These are phyloP conservation scores for Bruguiera gymnorhiza DNA, from an alignment of 345 rosid species.

Conservation along the genomic window DNA sequence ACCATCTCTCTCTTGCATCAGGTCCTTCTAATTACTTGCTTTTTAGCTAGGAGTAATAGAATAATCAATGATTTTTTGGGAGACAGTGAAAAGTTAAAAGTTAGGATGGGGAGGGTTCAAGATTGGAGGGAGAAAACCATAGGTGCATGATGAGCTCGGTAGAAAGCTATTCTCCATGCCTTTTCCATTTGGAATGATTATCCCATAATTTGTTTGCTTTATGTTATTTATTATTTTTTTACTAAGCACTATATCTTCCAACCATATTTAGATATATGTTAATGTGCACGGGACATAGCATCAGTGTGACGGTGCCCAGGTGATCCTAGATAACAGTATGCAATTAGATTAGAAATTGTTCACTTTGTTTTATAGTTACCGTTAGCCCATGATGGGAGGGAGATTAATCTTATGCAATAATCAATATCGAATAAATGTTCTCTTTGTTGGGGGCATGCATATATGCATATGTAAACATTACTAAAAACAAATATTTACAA, in stretches of 20 bases:
- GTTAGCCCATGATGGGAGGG: too few relatives aligned
- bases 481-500: too few relatives aligned
- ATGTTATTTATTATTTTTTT: conserved; percentile 22
- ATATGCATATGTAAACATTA: too few relatives aligned
- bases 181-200: conserved; percentile 65
- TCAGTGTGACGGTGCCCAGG: not conserved
- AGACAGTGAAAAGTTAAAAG: conserved; percentile 31
- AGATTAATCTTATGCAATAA: too few relatives aligned
- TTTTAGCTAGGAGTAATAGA: conserved; percentile 29
- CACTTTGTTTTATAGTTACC: not conserved
- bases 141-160: conserved; percentile 53
- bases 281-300: too few relatives aligned
- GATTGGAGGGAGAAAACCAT: conserved; percentile 21
- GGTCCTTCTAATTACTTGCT: conserved; percentile 26
- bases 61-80: conserved; percentile 29
- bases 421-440: too few relatives aligned
- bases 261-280: conserved; percentile 1
- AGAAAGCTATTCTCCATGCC: conserved; percentile 41
- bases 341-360: not conserved
- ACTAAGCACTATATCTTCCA: not conserved
- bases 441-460: too few relatives aligned
- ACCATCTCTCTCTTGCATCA: conserved; percentile 19
- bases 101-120: conserved; percentile 8
- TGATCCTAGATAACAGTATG: not conserved
- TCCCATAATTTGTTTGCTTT: conserved; percentile 61